phyloP scores from a whole-genome alignment of 768 basidiomycete species.

The Xerocomellus dryophilus region DNA sequence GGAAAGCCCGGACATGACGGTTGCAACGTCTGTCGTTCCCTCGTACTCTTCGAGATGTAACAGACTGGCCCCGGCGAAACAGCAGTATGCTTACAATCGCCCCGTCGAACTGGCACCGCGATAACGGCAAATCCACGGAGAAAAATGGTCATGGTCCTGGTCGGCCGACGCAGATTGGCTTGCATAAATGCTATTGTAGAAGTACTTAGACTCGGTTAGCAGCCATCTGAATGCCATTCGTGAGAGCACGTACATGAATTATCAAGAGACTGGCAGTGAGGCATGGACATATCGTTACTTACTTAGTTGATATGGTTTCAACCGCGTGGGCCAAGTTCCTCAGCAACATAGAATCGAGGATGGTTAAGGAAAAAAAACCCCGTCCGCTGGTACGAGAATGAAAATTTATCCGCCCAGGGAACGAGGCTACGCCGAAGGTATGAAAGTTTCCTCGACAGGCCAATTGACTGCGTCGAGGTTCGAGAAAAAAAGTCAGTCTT shows the following conservation, averaged over 20 bases:
- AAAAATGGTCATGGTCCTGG: background rate
- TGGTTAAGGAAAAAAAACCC: background rate
- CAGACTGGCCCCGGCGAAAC: background rate
- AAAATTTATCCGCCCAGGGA: conserved; percentile 30
- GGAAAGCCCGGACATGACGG: background rate
- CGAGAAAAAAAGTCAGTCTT: background rate
- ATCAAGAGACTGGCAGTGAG: too few relatives aligned
- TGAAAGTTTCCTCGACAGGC: conserved; percentile 17
- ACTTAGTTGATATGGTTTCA: too few relatives aligned
- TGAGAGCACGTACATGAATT: too few relatives aligned
- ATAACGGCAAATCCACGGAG: background rate
- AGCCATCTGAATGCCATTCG: too few relatives aligned
- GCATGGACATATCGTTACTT: too few relatives aligned
- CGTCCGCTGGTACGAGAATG: conserved; percentile 5
- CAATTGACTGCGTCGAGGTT: conserved; percentile 30
- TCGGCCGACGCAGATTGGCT: background rate
- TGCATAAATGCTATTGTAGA: background rate
- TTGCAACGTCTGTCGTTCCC: background rate
- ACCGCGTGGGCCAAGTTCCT: too few relatives aligned
- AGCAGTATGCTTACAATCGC: background rate
- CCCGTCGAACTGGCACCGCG: background rate
- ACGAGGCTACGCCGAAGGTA: conserved; percentile 29
- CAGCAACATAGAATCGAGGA: background rate
- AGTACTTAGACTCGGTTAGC: too few relatives aligned
- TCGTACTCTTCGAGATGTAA: background rate